phyloP scores from a whole-genome alignment of 2,329 filamentous ascomycete genomes.

The Colletotrichum endophyticum region DNA sequence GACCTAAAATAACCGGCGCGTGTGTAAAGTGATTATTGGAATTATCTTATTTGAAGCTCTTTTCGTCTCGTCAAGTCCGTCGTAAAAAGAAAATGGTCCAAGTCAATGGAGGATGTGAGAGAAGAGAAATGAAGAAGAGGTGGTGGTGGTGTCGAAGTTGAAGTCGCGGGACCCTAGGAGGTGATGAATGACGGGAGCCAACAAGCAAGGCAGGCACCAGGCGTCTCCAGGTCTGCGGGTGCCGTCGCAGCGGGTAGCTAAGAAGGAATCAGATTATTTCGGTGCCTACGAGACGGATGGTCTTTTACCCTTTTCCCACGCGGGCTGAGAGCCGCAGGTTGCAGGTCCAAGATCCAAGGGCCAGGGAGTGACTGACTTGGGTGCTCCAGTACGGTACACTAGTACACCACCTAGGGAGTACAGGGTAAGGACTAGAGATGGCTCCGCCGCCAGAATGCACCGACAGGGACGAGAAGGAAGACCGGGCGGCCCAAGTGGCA shows the following conservation, averaged over 20 bases:
- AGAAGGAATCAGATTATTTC: constrained; percentile 13
- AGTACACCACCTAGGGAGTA: neutral
- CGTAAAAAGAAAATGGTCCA: neutral
- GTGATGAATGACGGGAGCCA: neutral
- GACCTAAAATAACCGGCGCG: neutral
- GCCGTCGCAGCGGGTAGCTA: neutral
- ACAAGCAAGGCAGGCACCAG: neutral
- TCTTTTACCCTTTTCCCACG: constrained; percentile 1
- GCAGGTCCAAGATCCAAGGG: neutral
- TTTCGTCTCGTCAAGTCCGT: neutral
- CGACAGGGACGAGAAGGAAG: neutral
- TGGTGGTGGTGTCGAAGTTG: neutral
- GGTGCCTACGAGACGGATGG: constrained; percentile 13
- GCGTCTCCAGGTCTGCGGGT: neutral
- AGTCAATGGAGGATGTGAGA: neutral
- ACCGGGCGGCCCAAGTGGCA: neutral
- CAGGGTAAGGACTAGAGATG: neutral
- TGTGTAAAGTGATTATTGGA: neutral
- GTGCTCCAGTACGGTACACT: neutral
- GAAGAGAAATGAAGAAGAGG: neutral
- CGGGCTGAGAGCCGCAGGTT: neutral
- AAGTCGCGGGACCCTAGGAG: neutral
- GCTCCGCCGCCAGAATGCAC: neutral
- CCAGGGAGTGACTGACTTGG: neutral
- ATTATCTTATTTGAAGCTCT: neutral